These are phyloP conservation scores for Starmerella floricola DNA, from an alignment of 805 yeast species.

Conservation along the genomic window DNA sequence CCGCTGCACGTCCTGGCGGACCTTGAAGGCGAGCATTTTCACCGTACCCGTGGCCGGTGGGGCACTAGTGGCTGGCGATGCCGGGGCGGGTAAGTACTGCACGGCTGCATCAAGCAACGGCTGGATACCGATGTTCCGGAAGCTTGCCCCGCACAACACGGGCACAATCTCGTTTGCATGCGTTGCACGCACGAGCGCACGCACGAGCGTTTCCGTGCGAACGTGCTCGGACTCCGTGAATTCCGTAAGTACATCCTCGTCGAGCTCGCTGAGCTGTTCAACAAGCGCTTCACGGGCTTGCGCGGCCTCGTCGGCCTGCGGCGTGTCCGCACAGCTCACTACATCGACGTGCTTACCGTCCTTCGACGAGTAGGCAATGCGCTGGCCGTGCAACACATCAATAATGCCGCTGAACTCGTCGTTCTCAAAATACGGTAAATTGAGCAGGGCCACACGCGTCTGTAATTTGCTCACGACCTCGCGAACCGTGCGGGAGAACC, in stretches of 20 bases:
- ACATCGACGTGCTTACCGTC: conserved; percentile 46
- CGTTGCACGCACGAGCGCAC: conserved; percentile 55
- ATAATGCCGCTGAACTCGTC: conserved; percentile 55
- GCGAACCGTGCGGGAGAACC: conserved; percentile 76
- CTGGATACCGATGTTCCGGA: conserved; percentile 86
- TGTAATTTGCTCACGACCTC: conserved; percentile 67
- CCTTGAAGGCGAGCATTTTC: conserved; percentile 83
- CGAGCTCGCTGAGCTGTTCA: conserved; percentile 73
- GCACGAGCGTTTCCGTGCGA: conserved; percentile 40
- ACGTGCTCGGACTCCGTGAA: conserved; percentile 51
- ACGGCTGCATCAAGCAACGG: conserved; percentile 78
- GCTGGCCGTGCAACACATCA: conserved; percentile 57
- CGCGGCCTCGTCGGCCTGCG: conserved; percentile 31
- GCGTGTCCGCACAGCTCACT: conserved; percentile 19
- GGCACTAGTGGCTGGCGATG: conserved; percentile 34
- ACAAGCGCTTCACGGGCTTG: conserved; percentile 48
- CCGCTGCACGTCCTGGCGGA: conserved; percentile 63
- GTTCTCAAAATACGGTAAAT: conserved; percentile 57
- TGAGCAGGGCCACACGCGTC: conserved; percentile 63
- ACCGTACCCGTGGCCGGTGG: conserved; percentile 41
- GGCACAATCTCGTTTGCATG: conserved; percentile 51
- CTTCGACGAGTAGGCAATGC: conserved; percentile 34
- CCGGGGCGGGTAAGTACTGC: conserved; percentile 70
- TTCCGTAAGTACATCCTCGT: conserved; percentile 63
- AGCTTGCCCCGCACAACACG: conserved; percentile 85